Conservation (phyloP, 345 rosid species). For the Nephelium lappaceum region DNA sequence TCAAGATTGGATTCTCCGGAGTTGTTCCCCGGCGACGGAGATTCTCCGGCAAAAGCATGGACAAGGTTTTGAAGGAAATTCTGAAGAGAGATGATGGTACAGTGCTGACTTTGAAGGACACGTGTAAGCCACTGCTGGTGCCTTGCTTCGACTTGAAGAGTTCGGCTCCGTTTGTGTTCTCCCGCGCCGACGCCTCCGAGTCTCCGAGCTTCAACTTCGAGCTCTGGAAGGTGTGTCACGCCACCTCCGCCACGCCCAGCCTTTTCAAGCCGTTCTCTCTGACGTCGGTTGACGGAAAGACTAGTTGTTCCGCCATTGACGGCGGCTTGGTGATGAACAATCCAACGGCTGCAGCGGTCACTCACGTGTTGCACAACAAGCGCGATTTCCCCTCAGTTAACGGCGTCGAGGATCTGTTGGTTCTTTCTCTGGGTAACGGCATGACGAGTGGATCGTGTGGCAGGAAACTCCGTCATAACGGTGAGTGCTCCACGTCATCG, state of each 20-base stretch:
- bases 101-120: constrained; percentile 75
- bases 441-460: constrained; percentile 28
- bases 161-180: constrained; percentile 96
- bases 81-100: constrained; percentile 65
- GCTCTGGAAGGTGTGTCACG: constrained; percentile 89
- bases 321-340: constrained; percentile 98
- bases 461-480: constrained; percentile 41
- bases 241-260: constrained; percentile 88
- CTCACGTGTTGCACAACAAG: constrained; percentile 97
- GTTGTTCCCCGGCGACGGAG: constrained; percentile 47
- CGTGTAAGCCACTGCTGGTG: constrained; percentile 91
- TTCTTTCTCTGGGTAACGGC: constrained; percentile 88
- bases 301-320: constrained; percentile 78
- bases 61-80: constrained; percentile 57
- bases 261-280: constrained; percentile 74
- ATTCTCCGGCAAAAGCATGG: constrained; percentile 76
- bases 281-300: constrained; percentile 78
- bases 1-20: constrained; percentile 42
- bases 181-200: constrained; percentile 93
- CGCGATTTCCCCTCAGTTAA: constrained; percentile 82
- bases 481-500: constrained; percentile 71
- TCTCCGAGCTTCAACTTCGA: constrained; percentile 90
- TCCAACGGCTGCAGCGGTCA: constrained; percentile 90
- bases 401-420: constrained; percentile 86
- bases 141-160: constrained; percentile 95